Evolutionary conservation across 495 filamentous ascomycete species (phyloP), one percentile per base, ranked within the genome.

Genomic region (Amphirosellinia nigrospora): DNA sequence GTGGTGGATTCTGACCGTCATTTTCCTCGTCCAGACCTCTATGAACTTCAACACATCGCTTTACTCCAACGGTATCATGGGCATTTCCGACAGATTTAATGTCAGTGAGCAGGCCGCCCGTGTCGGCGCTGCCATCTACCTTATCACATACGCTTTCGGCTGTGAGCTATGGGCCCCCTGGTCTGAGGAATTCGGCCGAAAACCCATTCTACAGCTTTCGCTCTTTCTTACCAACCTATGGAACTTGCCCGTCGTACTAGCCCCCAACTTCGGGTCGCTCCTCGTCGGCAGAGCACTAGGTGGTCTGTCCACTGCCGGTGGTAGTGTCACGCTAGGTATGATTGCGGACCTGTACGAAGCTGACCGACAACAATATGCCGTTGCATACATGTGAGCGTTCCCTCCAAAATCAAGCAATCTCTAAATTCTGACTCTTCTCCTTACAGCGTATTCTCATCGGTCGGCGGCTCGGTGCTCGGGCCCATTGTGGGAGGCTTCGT

Each of bases 31-130:
- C 11, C 92, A 94, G 74, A 88, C 90, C 62, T 93, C 91, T 5
- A 94, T 94, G 92, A 94, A 94, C 82, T 92, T 94, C 83, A 94
- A 94, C 82, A 90, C 89, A 8, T 88, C 87, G 41, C 84, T 93
- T 15, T 94, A 92, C 79, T 84, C 89, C 36, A 92, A 92, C 73
- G 91, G 86, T 19, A 77, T 93, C 15, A 72, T 72, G 1, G 87
- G 87, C 6, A 86, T 94, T 66, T 83, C 86, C 0, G 79, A 87
- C 50, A 77, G 90, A 48, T 94, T 91, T 75, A 63, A 80, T 23
- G 87, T 94, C 66, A 90, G 87, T 73, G 81, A 82, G 45, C 90
- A 93, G 77, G 86, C 85, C 0, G 92, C 90, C 2, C 86, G 91
- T 38, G 80, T 87, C 26, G 91, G 91, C 34, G 89, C 91, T 41